These are phyloP conservation scores for Esteya vermicola DNA, from an alignment of 2,329 filamentous ascomycete genomes.

Conservation along the genomic window DNA sequence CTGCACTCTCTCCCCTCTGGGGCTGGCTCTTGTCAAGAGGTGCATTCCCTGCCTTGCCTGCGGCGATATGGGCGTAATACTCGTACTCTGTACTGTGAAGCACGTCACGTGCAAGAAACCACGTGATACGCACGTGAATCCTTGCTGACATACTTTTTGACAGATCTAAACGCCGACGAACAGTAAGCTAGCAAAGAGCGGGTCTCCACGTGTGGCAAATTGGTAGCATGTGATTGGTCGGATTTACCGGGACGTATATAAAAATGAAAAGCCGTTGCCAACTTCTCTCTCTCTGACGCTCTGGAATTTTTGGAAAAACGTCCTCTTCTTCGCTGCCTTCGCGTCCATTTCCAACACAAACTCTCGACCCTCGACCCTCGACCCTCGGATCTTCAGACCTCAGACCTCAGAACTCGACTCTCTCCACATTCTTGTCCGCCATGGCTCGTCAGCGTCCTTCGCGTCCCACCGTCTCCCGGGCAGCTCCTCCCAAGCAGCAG, in stretches of 20 bases:
- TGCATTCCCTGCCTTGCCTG: too few species aligned
- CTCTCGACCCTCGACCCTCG: too few species aligned
- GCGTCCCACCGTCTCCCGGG: slow-evolving; percentile 50
- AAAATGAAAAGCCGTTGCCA: too few species aligned
- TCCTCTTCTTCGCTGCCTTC: not conserved
- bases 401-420: not conserved
- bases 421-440: not conserved
- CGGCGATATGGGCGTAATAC: too few species aligned
- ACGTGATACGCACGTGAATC: too few species aligned
- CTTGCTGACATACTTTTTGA: too few species aligned
- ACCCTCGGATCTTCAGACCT: too few species aligned
- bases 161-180: not conserved
- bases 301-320: too few species aligned
- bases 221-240: slow-evolving; percentile 8
- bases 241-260: slow-evolving; percentile 6
- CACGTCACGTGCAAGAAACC: too few species aligned
- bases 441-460: slow-evolving; percentile 72
- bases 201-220: slow-evolving; percentile 9
- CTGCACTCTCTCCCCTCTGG: too few species aligned
- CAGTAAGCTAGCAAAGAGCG: not conserved
- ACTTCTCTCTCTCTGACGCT: not conserved
- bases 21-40: too few species aligned
- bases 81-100: too few species aligned
- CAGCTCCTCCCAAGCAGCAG: slow-evolving; percentile 44
- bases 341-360: not conserved